phyloP scores from a whole-genome alignment of 2,329 filamentous ascomycete genomes.

The Helicocarpus griseus region DNA sequence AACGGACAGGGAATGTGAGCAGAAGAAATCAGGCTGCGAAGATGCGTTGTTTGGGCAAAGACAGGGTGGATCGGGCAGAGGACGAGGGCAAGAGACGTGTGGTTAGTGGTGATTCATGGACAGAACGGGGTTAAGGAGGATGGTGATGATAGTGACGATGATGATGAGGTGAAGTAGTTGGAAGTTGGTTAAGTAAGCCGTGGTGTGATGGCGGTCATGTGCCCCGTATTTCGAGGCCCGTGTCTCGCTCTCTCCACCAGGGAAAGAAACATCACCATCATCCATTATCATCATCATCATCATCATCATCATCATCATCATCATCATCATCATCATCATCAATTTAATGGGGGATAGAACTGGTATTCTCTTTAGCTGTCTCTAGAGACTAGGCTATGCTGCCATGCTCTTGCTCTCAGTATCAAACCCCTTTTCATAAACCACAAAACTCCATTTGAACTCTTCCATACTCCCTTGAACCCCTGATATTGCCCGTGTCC shows the following conservation, averaged over 20 bases:
- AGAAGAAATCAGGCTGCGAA: not conserved
- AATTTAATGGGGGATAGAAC: no score
- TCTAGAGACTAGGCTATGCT: no score
- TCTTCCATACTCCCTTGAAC: not conserved
- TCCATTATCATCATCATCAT: no score
- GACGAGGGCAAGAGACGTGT: not conserved
- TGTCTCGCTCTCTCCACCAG: no score
- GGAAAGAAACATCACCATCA: no score
- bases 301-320: no score
- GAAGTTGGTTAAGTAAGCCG: no score
- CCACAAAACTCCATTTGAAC: not conserved
- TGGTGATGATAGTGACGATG: no score
- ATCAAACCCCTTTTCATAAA: not conserved
- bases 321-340: no score
- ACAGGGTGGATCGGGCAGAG: not conserved
- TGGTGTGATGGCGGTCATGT: not conserved
- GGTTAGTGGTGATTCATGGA: constrained; percentile 1
- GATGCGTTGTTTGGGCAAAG: constrained; percentile 1
- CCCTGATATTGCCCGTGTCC: not conserved
- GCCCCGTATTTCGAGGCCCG: no score
- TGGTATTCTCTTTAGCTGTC: no score
- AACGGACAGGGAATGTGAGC: not conserved
- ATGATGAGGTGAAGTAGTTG: no score
- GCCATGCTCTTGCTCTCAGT: not conserved
- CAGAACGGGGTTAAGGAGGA: not conserved